Base-by-base conservation (phyloP, 106 monocot genomes). In the Apostasia ramifera region DNA sequence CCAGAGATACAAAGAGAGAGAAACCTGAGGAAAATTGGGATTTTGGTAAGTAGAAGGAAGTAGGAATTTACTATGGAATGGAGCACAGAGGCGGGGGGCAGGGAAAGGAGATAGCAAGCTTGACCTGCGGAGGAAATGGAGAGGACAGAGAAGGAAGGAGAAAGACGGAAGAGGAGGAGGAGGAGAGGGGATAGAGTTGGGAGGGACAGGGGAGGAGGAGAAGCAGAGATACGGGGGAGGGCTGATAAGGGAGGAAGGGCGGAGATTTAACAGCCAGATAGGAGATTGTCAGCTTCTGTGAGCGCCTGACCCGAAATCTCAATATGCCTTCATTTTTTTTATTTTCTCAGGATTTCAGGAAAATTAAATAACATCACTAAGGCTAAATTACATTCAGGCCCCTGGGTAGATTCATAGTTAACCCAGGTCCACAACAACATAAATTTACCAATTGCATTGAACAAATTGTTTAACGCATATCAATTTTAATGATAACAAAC, bases 201-300 rank as follows among this genome's bases (percentile, higher is more conserved):
- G 50, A 26, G 26, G 61, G 66, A 56, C 5, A 66, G 26, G 26
- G 44, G 63, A 11, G 73, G 26, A 26, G 4, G 55, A 65, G 65
- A 2, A 7, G 7, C n/a, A 39, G 53, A 74, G 66, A 8, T 15
- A 15, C 1, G 69, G 39, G 63, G 40, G 65, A 13, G 49, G 14
- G 57, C 53, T 81, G 85, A 85, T 85, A 85, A 85, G 85, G 81
- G 70, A 81, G 81, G 85, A 81, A 81, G 78, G 85, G 85, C 66
- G 67, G 85, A 81, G 85, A 81, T 78, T 85, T 77, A 83, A 83
- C 63, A 72, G 82, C 75, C 59, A 76, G 77, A 74, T 53, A 70
- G 53, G 52, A 66, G 63, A 46, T 76, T 74, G 80, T 61, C 80
- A 43, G 67, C 51, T 70, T 80, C 56, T 74, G 80, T 12, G 57